phyloP scores from a whole-genome alignment of 441 rosid species.

The Arabidopsis lyrata region DNA sequence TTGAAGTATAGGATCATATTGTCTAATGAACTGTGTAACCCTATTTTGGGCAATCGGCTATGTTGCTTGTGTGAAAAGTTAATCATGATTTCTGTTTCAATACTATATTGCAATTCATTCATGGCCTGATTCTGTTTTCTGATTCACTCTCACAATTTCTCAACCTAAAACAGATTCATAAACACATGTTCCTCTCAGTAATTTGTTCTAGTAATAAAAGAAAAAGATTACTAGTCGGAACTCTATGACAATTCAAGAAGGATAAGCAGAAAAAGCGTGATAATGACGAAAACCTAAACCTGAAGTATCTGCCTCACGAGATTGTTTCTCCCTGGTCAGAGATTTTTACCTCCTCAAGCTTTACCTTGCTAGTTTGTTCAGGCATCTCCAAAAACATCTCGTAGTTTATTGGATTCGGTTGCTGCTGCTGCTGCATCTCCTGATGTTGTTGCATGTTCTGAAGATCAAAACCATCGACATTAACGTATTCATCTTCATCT shows the following conservation, averaged over 20 bases:
- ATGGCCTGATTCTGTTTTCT: conserved; percentile 10
- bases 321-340: conserved; percentile 13
- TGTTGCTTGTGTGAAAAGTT: conserved; percentile 40
- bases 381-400: conserved; percentile 10
- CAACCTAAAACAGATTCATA: background rate
- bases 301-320: conserved; percentile 4
- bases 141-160: background rate
- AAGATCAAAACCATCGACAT: conserved; percentile 12
- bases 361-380: background rate
- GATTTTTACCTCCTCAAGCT: conserved; percentile 16
- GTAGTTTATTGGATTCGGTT: conserved; percentile 11
- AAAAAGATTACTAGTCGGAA: too few species aligned
- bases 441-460: conserved; percentile 11
- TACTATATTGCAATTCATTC: conserved; percentile 2
- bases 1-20: conserved; percentile 36
- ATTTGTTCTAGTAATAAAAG: background rate
- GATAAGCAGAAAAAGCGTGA: background rate
- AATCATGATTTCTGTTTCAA: conserved; percentile 1
- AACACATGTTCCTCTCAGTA: background rate
- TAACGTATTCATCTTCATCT: conserved; percentile 6
- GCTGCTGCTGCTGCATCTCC: conserved; percentile 13
- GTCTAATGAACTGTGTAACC: conserved; percentile 38
- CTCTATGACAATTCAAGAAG: background rate
- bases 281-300: background rate
- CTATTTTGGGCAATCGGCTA: conserved; percentile 22